Evolutionary conservation across 495 filamentous ascomycete species (phyloP).

Genomic region (Talaromyces nanjingensis): DNA sequence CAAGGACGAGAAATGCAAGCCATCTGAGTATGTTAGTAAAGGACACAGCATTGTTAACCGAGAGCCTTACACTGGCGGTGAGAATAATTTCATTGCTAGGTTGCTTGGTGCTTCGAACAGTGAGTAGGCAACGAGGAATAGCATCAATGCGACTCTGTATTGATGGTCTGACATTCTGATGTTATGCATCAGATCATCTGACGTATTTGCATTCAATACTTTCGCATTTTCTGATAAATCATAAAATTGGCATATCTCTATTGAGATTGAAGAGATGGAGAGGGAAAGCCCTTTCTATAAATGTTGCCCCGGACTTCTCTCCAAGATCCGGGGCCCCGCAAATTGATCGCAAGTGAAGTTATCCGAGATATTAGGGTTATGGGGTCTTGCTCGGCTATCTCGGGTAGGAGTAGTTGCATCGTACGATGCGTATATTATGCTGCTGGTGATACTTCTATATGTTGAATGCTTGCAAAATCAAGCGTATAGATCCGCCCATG

Average conservation of each 20-base stretch:
- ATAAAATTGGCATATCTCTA: not conserved
- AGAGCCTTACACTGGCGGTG: constrained; percentile 28
- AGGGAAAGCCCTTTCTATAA: not conserved
- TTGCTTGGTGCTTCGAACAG: constrained; percentile 52
- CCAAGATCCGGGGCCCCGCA: not conserved
- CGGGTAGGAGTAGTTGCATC: not conserved
- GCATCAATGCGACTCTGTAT: constrained; percentile 49
- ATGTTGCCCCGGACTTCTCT: not conserved
- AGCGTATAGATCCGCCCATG: no score
- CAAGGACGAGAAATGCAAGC: constrained; percentile 49
- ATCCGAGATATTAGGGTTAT: not conserved
- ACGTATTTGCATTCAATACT: constrained; percentile 40
- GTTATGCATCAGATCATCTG: constrained; percentile 46
- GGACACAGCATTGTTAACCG: not conserved
- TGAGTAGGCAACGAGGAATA: constrained; percentile 53
- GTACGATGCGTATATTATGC: not conserved
- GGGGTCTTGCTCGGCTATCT: not conserved
- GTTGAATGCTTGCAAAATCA: not conserved
- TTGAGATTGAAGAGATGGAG: not conserved
- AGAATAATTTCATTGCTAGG: constrained; percentile 48
- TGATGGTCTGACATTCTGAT: constrained; percentile 43
- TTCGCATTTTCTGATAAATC: constrained; percentile 34
- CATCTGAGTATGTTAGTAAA: constrained; percentile 23
- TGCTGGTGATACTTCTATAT: not conserved
- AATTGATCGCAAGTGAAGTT: not conserved